phyloP scores from a whole-genome alignment of 192 early-diverging fungal genomes.

The Coemansia asiatica region DNA sequence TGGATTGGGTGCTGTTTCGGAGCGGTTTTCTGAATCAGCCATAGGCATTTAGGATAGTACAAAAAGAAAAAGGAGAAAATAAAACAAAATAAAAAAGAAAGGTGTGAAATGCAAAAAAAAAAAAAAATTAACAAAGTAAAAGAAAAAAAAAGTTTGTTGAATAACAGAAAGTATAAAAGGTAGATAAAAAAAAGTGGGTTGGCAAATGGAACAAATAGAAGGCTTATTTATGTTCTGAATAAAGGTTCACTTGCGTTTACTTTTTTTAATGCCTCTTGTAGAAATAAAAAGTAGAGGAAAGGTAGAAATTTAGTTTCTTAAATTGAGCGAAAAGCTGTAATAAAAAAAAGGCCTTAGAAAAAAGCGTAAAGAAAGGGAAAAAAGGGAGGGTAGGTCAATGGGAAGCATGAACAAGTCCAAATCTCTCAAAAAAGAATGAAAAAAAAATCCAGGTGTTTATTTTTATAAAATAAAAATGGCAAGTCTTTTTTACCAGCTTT shows the following conservation, averaged over 20 bases:
- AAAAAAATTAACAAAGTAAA: background rate
- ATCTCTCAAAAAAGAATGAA: background rate
- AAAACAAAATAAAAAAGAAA: background rate
- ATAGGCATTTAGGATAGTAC: background rate
- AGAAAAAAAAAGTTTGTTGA: background rate
- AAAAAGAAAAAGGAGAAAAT: background rate
- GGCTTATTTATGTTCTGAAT: background rate
- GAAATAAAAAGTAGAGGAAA: background rate
- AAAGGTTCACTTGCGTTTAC: background rate
- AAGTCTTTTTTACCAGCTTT: no score
- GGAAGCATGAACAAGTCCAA: background rate
- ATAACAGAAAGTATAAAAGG: background rate
- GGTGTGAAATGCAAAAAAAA: background rate
- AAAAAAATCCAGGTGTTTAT: no score
- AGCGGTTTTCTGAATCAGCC: background rate
- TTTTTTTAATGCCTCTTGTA: background rate
- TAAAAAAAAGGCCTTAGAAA: background rate
- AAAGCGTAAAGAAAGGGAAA: background rate
- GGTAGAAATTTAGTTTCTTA: background rate
- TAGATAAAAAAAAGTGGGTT: constrained; percentile 1
- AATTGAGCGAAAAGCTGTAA: background rate
- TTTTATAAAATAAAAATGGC: no score
- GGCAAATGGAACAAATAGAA: background rate
- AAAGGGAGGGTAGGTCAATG: background rate
- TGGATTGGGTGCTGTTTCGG: background rate